Conservation (phyloP, 306 rosid species). For the Dalbergia oliveri region DNA sequence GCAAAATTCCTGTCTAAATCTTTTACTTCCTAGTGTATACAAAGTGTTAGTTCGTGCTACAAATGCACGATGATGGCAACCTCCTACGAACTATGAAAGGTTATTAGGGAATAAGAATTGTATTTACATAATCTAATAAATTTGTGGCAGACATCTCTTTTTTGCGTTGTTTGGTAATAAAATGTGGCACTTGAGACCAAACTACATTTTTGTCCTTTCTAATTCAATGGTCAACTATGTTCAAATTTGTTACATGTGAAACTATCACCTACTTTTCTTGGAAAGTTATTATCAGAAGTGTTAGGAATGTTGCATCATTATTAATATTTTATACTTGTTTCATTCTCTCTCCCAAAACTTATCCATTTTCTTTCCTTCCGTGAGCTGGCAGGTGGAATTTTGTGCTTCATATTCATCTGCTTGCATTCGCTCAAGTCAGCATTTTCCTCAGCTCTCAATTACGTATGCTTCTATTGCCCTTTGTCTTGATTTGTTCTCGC, state of each 20-base stretch:
- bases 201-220: not conserved
- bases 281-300: constrained; percentile 14
- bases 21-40: not conserved
- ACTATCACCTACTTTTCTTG: constrained; percentile 12
- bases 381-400: constrained; percentile 76
- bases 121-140: not conserved
- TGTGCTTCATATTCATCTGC: constrained; percentile 72
- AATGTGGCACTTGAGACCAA: constrained; percentile 16
- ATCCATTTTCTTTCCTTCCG: not conserved
- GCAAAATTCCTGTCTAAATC: not conserved
- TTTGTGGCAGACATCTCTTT: not conserved
- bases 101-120: not conserved
- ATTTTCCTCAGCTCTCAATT: constrained; percentile 86
- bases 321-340: not conserved
- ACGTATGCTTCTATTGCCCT: constrained; percentile 65
- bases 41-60: not conserved
- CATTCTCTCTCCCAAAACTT: not conserved
- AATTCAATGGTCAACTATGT: constrained; percentile 34
- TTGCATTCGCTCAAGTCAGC: constrained; percentile 77
- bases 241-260: constrained; percentile 14
- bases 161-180: not conserved
- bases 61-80: not conserved
- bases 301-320: constrained; percentile 1
- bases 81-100: not conserved
- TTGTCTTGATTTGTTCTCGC: constrained; percentile 12